phyloP scores from a whole-genome alignment of 192 early-diverging fungal species.

The Phycomyces nitens region DNA sequence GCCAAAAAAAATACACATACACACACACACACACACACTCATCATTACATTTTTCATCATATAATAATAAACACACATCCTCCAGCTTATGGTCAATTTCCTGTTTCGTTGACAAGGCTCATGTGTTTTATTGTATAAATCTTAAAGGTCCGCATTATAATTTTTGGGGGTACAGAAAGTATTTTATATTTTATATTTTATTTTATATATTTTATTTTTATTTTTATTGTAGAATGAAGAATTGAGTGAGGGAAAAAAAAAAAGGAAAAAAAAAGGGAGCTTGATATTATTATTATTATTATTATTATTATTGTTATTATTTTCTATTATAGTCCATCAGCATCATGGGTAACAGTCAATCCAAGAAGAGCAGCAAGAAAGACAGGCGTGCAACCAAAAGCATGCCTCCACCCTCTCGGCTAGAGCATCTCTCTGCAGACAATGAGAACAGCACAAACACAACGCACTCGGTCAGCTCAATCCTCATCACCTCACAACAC shows the following conservation, averaged over 20 bases:
- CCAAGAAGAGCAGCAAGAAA: constrained; percentile 7
- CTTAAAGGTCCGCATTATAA: too few relatives aligned
- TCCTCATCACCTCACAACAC: constrained; percentile 27
- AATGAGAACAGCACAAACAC: constrained; percentile 38
- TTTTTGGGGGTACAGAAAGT: too few relatives aligned
- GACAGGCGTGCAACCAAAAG: neutral
- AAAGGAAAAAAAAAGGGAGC: too few relatives aligned
- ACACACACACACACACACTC: neutral
- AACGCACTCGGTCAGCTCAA: constrained; percentile 36
- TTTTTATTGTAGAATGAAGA: too few relatives aligned
- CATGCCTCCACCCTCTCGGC: constrained; percentile 8
- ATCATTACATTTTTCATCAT: neutral
- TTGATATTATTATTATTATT: too few relatives aligned
- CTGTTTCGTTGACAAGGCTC: neutral
- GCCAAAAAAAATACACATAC: neutral
- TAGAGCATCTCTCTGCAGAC: constrained; percentile 17
- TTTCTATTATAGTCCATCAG: neutral
- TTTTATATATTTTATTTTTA: constrained; percentile 8
- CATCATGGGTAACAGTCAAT: constrained; percentile 4
- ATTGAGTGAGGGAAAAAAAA: too few relatives aligned
- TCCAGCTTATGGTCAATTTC: neutral
- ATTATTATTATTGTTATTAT: too few relatives aligned
- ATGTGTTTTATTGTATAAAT: neutral
- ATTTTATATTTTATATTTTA: constrained; percentile 11
- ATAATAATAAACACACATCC: neutral